Evolutionary conservation across 2,329 filamentous ascomycete genomes (phyloP), one percentile per base, ranked within the genome.

Genomic region (Diaporthe vaccinii): DNA sequence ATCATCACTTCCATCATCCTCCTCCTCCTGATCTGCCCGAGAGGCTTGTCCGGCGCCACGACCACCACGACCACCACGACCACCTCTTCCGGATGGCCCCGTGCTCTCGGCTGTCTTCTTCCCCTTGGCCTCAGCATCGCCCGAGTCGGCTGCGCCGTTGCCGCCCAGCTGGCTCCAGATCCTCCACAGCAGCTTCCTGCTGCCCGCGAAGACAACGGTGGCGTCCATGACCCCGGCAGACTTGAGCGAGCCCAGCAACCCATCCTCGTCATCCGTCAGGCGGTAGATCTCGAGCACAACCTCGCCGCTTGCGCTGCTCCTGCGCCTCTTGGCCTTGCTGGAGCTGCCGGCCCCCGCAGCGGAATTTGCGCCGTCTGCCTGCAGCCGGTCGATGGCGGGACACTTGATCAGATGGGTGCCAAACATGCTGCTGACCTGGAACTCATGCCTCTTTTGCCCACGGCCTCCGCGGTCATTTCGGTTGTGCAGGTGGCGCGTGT

Each of bases 401-500:
- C 76, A 77, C 44, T 78, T 77, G 59, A 78, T 67, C 15, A 76
- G 73, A 31, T 79, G 79, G 0, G 75, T 77, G 25, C 79, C 79
- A 49, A 80, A 78, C 15, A 73, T 76, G 67, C 72, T 77, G 36
- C 70, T 71, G 36, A 78, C 76, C 15, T 79, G 75, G 73, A 79
- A 79, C 22, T 75, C 71, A 39, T 77, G 72, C 51, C 74, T 70
- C 36, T 77, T 74, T 61, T 75, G 39, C 20, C 73, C 41, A 49
- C 61, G 68, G 39, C 73, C 70, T 28, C 74, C 68, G 17, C 75
- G 73, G 44, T 76, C 76, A 34, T 78, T 73, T 9, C 79, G 79
- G 73, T 80, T 80, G 73, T 80, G 79, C 10, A 79, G 74, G 72
- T 80, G 79, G 31, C 79, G 74, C 15, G 78, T 78, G 7, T 76